Evolutionary conservation across 306 rosid species (phyloP), one percentile per base, ranked within the genome.

Genomic region (Begonia loranthoides): DNA sequence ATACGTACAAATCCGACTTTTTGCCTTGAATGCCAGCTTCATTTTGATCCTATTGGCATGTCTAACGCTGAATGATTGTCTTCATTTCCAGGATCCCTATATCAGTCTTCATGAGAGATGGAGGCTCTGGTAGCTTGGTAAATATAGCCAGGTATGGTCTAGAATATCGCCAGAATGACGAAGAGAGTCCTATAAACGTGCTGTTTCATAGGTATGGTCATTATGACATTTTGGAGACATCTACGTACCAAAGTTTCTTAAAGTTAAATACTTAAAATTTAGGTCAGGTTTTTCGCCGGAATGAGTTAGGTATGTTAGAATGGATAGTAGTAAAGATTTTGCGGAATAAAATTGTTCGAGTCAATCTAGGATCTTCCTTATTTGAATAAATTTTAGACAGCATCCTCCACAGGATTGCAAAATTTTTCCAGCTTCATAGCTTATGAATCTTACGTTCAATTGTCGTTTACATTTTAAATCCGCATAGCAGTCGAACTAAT

Each of bases 191-290:
- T 50, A 85, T 90, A 67, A 78, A 80, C 56, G 95, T 90, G 62
- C 75, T 90, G 17, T 90, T 79, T 68, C 94, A 90, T 69, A 90
- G 95, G 15, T 87, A 85, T 63, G 97, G 97, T 64, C 97, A 89
- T 73, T 89, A 89, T 38, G 97, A 89, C 58, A 52, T 82, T 47
- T 55, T 89, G 62, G 97, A 89, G 75, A 66, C 70, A 49, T 57
- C 64, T 41, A 51, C 76, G 34, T 59, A 58, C 46, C 65, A 63
- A 56, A 67, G 51, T 56, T 62, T 68, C 46, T 62, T 43, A 52
- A 51, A 71, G 62, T 59, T 28, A 28, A 28, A 28, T 28, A 28
- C 36, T 3, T 28, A 28, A 8, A 28, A 28, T 28, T 28, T 28
- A 28, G 36, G 36, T 28, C 36, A 28, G 6, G 36, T 28, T 28